Base-by-base conservation (phyloP, 192 early-diverging fungal species). In the Backusella mclennaniae region DNA sequence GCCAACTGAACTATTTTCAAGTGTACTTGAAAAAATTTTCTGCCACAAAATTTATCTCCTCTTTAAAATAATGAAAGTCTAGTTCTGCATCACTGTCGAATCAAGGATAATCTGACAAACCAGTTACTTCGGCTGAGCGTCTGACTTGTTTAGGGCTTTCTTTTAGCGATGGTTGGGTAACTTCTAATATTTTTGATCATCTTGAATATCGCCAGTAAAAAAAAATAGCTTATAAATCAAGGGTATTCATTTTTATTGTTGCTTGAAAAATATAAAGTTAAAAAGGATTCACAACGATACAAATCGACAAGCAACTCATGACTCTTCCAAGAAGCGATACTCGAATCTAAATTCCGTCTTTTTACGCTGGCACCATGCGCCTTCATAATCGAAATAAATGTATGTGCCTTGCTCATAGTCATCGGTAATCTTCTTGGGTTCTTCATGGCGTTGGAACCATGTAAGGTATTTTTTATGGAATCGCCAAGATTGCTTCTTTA, bases 401-500 rank as follows among this genome's bases (percentile, higher is more conserved):
- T 99, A 99, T 33, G 98, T 97, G 26, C 98, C 98, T 82, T 95
- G 93, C 84, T 99, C 98, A 86, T 94, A 99, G 77, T 97, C 95
- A 75, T 98, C 96, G 21, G 95, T 99, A 66, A 98, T 97, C 21
- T 90, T 90, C 80, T 92, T 94, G 49, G 98, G 98, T 83, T 99
- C 96, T 77, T 98, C 96, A 79, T 94, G 95, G 7, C 98, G 91
- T 82, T 99, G 98, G 87, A 99, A 99, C 98, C 98, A 99, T 49
- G 98, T 98, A 68, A 93, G 84, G 77, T 96, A 98, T 86, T 98
- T 96, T 87, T 97, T 99, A 83, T 99, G 98, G 85, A 98, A 99
- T 69, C 98, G 89, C 98, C 98, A 99, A 19, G 93, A 95, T 73
- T 98, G 97, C 78, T 95, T 92, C 80, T 98, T 98, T 56, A 99